Conservation (phyloP, 768 basidiomycete species). For the Harrya chromipes region DNA sequence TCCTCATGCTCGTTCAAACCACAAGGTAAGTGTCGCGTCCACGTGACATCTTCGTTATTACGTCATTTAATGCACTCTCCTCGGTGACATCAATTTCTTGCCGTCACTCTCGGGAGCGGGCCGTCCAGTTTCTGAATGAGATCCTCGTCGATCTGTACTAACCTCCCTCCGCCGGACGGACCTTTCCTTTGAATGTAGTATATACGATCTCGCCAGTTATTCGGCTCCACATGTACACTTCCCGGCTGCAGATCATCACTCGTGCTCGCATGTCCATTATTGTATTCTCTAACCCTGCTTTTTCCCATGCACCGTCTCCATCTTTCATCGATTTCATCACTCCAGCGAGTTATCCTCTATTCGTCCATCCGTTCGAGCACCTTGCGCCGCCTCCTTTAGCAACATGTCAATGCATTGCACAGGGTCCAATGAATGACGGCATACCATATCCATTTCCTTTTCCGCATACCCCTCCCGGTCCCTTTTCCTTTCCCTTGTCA, state of each 20-base stretch:
- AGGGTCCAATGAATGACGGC: slow-evolving; percentile 12
- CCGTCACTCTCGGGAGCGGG: slow-evolving; percentile 13
- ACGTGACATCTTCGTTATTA: slow-evolving; percentile 9
- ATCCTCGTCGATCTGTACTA: no score
- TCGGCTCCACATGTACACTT: slow-evolving; percentile 1
- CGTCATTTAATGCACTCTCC: slow-evolving; percentile 7
- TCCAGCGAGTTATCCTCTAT: no score
- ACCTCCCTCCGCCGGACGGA: no score
- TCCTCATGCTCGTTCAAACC: no score
- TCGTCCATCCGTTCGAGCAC: no score
- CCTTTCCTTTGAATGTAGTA: no score
- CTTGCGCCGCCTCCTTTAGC: slow-evolving; percentile 13
- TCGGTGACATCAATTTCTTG: slow-evolving; percentile 8
- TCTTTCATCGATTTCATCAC: no score
- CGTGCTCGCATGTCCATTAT: no score
- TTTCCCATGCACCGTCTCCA: neutral
- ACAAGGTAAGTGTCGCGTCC: no score
- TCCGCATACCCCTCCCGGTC: neutral
- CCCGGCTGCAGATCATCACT: no score
- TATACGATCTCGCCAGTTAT: no score
- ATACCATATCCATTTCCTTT: slow-evolving; percentile 14
- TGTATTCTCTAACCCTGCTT: neutral
- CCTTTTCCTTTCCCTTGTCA: neutral
- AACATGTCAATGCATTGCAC: slow-evolving; percentile 14
- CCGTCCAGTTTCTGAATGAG: no score